Base-by-base conservation (phyloP, 768 basidiomycete species). In the Cyathus striatus region DNA sequence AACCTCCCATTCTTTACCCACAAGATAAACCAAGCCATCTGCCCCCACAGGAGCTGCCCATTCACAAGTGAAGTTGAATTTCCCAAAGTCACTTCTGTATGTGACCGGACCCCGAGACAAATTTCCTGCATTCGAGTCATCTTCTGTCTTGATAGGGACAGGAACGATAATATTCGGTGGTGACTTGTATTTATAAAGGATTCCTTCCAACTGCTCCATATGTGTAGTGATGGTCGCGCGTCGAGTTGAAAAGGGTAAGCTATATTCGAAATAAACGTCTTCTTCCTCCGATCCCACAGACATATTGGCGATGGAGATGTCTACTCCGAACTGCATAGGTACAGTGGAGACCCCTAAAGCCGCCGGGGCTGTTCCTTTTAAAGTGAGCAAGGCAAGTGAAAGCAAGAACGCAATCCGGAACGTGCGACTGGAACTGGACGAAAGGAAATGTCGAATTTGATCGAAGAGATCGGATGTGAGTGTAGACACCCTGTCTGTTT, bases 401-500 rank as follows among this genome's bases (percentile, higher is more conserved):
- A 34, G 30, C 3, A 46, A 12, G 9, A 46, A 46, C 3, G 14
- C 45, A 3, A 46, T 9, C 10, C 35, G 38, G 16, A 41, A 46
- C 16, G 39, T 35, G 4, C n/a, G 10, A 9, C 33, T 46, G 9
- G 40, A 39, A 6, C 3, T 25, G n/a, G 20, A 13, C 1, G 45
- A 41, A 4, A 18, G 20, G 17, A 41, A 46, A 35, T 46, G 45
- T 6, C 14, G 4, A 13, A 46, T 30, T 24, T 41, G 45, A 26
- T 42, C 17, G 17, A 36, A 1, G 18, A 36, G 21, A n/a, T 40
- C 45, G 12, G 45, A 16, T 5, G 45, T 41, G n/a, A 46, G 32
- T 18, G 33, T 30, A 25, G 45, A 46, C 5, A 46, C 45, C 9
- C 6, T 22, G 13, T 46, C 45, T 6, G 40, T 41, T 14, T 46